Conservation (phyloP, 495 filamentous ascomycete genomes). For the Xanthoparmelia taractica region DNA sequence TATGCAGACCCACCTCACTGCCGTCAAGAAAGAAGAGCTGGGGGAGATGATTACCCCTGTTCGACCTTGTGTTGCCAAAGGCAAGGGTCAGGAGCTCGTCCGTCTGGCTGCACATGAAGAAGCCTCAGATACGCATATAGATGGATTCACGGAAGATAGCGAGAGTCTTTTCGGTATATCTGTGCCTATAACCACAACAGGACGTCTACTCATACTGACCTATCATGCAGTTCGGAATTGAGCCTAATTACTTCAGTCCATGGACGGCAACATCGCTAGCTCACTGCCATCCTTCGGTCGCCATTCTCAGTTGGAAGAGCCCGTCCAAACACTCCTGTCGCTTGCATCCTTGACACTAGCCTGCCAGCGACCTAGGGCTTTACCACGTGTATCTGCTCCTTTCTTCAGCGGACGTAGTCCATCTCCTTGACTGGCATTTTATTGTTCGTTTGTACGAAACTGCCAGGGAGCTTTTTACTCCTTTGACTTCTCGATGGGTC, state of each 20-base stretch:
- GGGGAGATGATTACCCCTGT: background rate
- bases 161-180: background rate
- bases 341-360: background rate
- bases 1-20: background rate
- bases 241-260: background rate
- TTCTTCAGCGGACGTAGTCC: background rate
- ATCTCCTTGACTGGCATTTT: background rate
- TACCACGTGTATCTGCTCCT: background rate
- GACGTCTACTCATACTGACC: background rate
- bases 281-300: background rate
- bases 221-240: background rate
- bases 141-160: background rate
- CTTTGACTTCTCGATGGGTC: background rate
- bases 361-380: background rate
- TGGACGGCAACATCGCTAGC: background rate
- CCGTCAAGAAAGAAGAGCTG: slow-evolving; percentile 3
- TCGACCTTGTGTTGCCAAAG: background rate
- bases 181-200: background rate
- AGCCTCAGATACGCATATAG: background rate
- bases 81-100: background rate
- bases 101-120: background rate
- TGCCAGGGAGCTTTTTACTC: background rate
- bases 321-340: background rate
- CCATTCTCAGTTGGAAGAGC: background rate
- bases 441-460: background rate